Base-by-base conservation (phyloP, 2,329 filamentous ascomycete genomes). In the Penicillium psychrosexuale region DNA sequence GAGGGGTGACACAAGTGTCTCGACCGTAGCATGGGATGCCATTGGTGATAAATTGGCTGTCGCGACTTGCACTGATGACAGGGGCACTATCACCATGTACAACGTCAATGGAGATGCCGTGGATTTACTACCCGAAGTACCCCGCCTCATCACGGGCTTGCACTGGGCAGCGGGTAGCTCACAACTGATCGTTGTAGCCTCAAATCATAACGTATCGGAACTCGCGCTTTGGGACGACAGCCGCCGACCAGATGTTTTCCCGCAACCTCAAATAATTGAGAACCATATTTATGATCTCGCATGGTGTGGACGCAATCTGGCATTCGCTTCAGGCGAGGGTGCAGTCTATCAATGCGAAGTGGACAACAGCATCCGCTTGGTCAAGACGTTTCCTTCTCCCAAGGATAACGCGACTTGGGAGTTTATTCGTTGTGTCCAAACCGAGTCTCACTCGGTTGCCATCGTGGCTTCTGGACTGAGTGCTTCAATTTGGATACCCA, bases 1-100 rank as follows among this genome's bases (percentile, higher is more conserved):
- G 42, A 62, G 62, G 3, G 67, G 71, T 44, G 62, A 59, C 27
- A 66, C 69, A 15, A 71, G 69, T 51, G 74, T 79, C 43, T 78
- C 77, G 11, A 72, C 77, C 3, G 67, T 78, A 37, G 72, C 75
- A 3, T 80, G 78, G 78, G 71, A 78, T 59, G 72, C 74, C 1
- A 61, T 67, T 15, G 78, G 78, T 22, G 67, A 71, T 33, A 72
- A 76, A 55, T 62, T 80, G 45, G 78, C 77, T 24, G 73, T 80
- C 17, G 77, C 78, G 15, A 78, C 76, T 22, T 77, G 73, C 54
- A 71, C 69, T 49, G 71, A 77, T 47, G 66, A 72, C 59, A 68
- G 72, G 34, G 76, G 75, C 15, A 69, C 75, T 13, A 73, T 80
- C 53, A 70, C 70, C 55, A 76, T 76, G 66, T 80, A 74, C 60